Conservation (phyloP, 805 yeast species). For the Wickerhamiella nectarea region DNA sequence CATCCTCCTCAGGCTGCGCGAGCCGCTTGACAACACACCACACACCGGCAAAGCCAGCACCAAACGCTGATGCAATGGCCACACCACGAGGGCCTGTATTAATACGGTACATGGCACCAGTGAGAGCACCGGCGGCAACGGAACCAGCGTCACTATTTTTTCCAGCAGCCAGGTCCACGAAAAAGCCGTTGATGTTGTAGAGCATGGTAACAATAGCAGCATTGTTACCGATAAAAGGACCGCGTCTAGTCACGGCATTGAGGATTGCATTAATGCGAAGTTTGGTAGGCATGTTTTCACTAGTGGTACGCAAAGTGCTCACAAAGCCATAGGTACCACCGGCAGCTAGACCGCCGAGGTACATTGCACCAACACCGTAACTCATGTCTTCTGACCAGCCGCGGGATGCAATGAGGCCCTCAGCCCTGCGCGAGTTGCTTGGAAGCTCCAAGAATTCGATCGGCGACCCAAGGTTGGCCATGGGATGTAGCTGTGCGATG, state of each 20-base stretch:
- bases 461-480: slow-evolving; percentile 83
- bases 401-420: slow-evolving; percentile 86
- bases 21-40: slow-evolving; percentile 73
- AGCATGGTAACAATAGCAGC: slow-evolving; percentile 88
- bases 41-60: slow-evolving; percentile 80
- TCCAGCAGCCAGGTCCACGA: slow-evolving; percentile 56
- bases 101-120: slow-evolving; percentile 85
- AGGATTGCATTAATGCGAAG: slow-evolving; percentile 78
- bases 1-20: slow-evolving; percentile 19
- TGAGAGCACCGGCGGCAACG: slow-evolving; percentile 72
- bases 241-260: slow-evolving; percentile 86
- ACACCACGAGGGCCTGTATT: slow-evolving; percentile 76
- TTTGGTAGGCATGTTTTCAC: slow-evolving; percentile 62
- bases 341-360: slow-evolving; percentile 62
- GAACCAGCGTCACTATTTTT: slow-evolving; percentile 80
- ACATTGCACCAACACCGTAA: slow-evolving; percentile 94
- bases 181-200: slow-evolving; percentile 72
- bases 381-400: slow-evolving; percentile 96
- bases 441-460: slow-evolving; percentile 84
- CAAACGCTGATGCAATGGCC: slow-evolving; percentile 71
- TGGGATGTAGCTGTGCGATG: slow-evolving; percentile 53
- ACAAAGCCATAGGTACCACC: slow-evolving; percentile 85
- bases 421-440: slow-evolving; percentile 32
- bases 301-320: slow-evolving; percentile 72
- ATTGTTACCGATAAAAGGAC: slow-evolving; percentile 88